phyloP scores from a whole-genome alignment of 129 eudicot genomes.

The Arctium minus region DNA sequence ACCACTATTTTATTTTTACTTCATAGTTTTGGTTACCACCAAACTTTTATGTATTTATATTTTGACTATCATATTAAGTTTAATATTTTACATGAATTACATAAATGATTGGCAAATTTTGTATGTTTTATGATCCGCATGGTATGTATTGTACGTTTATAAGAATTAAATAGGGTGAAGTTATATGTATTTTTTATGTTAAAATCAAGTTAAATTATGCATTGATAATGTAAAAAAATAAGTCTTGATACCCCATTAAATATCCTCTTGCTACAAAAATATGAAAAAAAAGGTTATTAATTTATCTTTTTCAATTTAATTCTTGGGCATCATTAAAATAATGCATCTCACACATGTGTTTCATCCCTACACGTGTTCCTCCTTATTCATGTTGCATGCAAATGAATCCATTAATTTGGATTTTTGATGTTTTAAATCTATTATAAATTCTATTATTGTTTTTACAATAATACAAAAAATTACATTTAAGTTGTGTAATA shows the following conservation, averaged over 20 bases:
- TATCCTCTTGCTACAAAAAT: background rate
- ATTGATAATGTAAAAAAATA: too few relatives aligned
- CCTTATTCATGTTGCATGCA: background rate
- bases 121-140: background rate
- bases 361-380: conserved; percentile 1
- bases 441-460: too few relatives aligned
- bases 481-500: too few relatives aligned
- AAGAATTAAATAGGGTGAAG: background rate
- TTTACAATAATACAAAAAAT: background rate
- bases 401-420: background rate
- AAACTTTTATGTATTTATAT: background rate
- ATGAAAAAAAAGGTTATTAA: background rate
- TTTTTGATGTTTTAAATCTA: background rate
- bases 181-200: too few relatives aligned
- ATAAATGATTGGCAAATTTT: background rate
- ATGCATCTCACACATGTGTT: background rate
- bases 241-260: background rate
- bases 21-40: background rate
- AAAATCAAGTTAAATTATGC: too few relatives aligned
- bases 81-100: background rate
- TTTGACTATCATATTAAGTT: background rate
- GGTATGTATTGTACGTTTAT: background rate
- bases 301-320: background rate
- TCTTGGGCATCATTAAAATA: background rate
- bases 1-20: background rate